phyloP scores from a whole-genome alignment of 805 yeast genomes.

The Saccharomycopsis amapae region DNA sequence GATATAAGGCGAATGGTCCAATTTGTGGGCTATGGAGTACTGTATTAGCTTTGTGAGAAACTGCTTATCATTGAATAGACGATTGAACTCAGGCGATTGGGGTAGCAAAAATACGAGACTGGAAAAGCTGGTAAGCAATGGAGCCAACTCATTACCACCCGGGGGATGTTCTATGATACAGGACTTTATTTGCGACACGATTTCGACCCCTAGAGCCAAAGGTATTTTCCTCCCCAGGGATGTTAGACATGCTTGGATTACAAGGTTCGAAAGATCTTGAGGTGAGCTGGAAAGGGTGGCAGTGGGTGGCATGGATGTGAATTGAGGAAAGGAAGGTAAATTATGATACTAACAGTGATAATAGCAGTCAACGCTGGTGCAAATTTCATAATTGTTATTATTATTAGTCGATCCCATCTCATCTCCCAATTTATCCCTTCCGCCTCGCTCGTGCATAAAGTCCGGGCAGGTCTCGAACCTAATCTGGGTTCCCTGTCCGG shows the following conservation, averaged over 20 bases:
- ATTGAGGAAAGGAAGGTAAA: no score
- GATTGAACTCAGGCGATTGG: constrained; percentile 10
- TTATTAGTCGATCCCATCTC: no score
- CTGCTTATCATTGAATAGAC: constrained; percentile 13
- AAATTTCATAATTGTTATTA: no score
- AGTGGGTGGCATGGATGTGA: no score
- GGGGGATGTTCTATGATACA: background rate
- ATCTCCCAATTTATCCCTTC: no score
- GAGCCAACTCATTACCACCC: constrained; percentile 1
- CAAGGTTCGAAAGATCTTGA: background rate
- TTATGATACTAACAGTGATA: no score
- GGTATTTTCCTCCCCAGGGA: constrained; percentile 3
- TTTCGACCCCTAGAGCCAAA: constrained; percentile 3
- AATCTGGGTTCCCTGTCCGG: no score
- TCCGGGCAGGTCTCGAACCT: no score
- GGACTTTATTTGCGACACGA: constrained; percentile 3
- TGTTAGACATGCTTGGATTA: background rate
- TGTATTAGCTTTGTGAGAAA: constrained; percentile 8
- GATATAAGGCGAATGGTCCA: constrained; percentile 8
- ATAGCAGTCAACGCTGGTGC: no score
- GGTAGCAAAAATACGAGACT: constrained; percentile 12
- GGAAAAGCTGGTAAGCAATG: constrained; percentile 2
- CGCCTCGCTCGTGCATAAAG: no score
- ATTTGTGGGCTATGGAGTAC: constrained; percentile 3
- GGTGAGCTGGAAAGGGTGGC: no score